Evolutionary conservation across 1,139 yeast species (phyloP).

Genomic region (Ogataea hybrid): DNA sequence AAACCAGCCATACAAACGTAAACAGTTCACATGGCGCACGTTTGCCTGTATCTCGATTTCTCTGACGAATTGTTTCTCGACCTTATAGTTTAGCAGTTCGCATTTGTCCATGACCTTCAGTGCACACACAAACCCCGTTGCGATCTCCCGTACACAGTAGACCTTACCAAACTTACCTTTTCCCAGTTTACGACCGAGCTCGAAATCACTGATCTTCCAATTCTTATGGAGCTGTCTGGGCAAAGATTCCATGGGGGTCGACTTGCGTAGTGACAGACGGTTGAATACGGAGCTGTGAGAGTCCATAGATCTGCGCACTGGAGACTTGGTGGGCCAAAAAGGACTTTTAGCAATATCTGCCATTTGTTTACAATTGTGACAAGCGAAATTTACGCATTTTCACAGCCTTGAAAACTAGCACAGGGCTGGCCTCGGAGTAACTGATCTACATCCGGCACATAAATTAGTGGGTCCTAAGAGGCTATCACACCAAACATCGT

Average conservation of each 20-base stretch:
- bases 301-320: conserved; percentile 2
- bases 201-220: conserved; percentile 57
- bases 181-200: conserved; percentile 84
- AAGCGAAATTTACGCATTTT: neutral
- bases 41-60: conserved; percentile 90
- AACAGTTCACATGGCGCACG: conserved; percentile 71
- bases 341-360: conserved; percentile 5
- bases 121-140: conserved; percentile 81
- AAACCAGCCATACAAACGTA: conserved; percentile 83
- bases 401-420: conserved; percentile 1
- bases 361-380: conserved; percentile 7
- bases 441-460: neutral
- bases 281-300: conserved; percentile 12
- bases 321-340: conserved; percentile 3
- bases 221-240: conserved; percentile 13
- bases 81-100: conserved; percentile 70
- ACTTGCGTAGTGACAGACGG: conserved; percentile 15
- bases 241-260: conserved; percentile 12
- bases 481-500: neutral
- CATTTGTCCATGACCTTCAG: conserved; percentile 85
- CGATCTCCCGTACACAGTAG: conserved; percentile 78
- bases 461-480: neutral
- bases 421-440: neutral
- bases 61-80: conserved; percentile 85
- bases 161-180: conserved; percentile 94